Evolutionary conservation across 805 yeast species (phyloP).

Genomic region (Isabelozyma heimii): DNA sequence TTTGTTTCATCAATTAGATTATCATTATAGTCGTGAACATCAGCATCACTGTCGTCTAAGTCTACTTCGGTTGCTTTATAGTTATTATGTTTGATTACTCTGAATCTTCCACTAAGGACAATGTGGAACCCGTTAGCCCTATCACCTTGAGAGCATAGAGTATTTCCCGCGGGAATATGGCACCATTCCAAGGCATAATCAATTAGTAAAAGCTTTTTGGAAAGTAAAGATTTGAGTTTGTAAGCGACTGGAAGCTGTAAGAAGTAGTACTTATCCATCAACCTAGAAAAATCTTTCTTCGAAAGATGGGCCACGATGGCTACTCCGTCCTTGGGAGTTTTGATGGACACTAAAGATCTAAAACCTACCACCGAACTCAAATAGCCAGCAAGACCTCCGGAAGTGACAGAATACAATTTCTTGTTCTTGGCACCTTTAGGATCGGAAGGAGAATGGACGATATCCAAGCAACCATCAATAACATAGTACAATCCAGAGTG

Average conservation of each 20-base stretch:
- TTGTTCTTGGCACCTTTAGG: slow-evolving; percentile 13
- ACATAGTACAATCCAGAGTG: slow-evolving; percentile 79
- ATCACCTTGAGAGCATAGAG: slow-evolving; percentile 77
- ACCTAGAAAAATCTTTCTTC: slow-evolving; percentile 54
- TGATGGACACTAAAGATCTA: slow-evolving; percentile 70
- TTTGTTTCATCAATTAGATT: slow-evolving; percentile 19
- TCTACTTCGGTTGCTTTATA: slow-evolving; percentile 12
- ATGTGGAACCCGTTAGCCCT: slow-evolving; percentile 88
- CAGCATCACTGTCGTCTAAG: slow-evolving; percentile 4
- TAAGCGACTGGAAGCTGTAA: slow-evolving; percentile 77
- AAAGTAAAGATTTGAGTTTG: slow-evolving; percentile 62
- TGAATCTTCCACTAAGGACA: slow-evolving; percentile 81
- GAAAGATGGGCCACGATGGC: slow-evolving; percentile 66
- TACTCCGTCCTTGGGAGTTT: slow-evolving; percentile 58
- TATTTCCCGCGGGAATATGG: slow-evolving; percentile 82
- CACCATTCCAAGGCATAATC: slow-evolving; percentile 97
- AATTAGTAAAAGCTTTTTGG: slow-evolving; percentile 64
- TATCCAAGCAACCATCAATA: slow-evolving; percentile 74
- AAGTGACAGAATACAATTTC: slow-evolving; percentile 53
- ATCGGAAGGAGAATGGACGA: slow-evolving; percentile 32
- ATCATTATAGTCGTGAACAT: slow-evolving; percentile 6
- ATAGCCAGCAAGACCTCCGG: slow-evolving; percentile 89
- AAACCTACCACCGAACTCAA: slow-evolving; percentile 77
- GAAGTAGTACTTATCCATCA: slow-evolving; percentile 74
- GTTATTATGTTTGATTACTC: slow-evolving; percentile 49